A percentile compares a stretch with the other conserved stretches of the same genome.
These are phyloP conservation scores for Fusarium palustre DNA, from an alignment of 2,329 filamentous ascomycete genomes.

Conservation along the genomic window DNA sequence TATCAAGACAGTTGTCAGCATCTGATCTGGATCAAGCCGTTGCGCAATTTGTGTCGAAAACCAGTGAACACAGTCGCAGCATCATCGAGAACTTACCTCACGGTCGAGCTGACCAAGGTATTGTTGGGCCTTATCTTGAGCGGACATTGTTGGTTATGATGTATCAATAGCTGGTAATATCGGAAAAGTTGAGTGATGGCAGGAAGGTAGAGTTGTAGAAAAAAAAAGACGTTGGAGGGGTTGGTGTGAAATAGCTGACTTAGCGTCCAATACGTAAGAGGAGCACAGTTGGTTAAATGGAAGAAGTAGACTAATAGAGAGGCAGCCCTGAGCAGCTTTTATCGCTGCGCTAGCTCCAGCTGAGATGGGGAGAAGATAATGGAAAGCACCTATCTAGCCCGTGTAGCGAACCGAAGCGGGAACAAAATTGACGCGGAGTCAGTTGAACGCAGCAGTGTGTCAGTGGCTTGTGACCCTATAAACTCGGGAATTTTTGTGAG, in stretches of 20 bases:
- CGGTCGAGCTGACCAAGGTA: conserved; percentile 84
- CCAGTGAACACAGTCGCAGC: conserved; percentile 12
- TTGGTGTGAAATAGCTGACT: conserved; percentile 35
- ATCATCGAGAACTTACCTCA: conserved; percentile 69
- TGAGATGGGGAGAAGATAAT: conserved; percentile 19
- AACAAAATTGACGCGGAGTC: conserved; percentile 48
- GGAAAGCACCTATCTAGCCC: neutral
- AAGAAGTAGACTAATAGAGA: conserved; percentile 34
- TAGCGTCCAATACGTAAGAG: conserved; percentile 39
- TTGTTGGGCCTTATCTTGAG: conserved; percentile 81
- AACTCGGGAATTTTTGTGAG: conserved; percentile 16
- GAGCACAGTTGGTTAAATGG: conserved; percentile 17
- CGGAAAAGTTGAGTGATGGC: conserved; percentile 29
- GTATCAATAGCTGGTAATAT: conserved; percentile 45
- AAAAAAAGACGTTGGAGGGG: conserved; percentile 37
- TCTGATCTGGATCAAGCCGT: conserved; percentile 9
- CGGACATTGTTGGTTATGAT: conserved; percentile 64
- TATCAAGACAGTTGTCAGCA: conserved; percentile 44
- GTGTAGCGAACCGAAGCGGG: conserved; percentile 42
- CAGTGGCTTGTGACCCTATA: conserved; percentile 48
- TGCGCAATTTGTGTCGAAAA: conserved; percentile 33
- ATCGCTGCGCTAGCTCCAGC: conserved; percentile 45
- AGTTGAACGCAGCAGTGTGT: conserved; percentile 45
- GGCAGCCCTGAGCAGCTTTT: conserved; percentile 43
- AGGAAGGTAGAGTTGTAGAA: conserved; percentile 25